Evolutionary conservation across 2,329 filamentous ascomycete species (phyloP).

Genomic region (Pezizomycotina sp.): DNA sequence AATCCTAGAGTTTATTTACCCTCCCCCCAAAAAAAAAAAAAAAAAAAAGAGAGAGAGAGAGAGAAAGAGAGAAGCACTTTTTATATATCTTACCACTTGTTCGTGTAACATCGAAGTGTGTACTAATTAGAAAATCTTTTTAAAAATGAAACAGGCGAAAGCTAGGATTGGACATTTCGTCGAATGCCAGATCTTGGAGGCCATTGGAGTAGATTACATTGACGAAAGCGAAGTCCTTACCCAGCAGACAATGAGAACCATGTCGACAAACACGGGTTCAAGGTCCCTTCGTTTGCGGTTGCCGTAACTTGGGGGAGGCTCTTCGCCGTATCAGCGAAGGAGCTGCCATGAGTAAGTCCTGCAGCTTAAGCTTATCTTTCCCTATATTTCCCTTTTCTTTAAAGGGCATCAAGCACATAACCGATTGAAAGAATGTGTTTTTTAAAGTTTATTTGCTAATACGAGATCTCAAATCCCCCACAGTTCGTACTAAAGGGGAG

Average conservation of each 20-base stretch:
- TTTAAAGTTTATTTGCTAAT: background rate
- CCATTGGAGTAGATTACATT: constrained; percentile 90
- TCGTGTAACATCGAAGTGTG: too few relatives aligned
- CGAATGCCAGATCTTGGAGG: constrained; percentile 93
- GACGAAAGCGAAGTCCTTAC: constrained; percentile 94
- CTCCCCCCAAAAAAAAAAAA: too few relatives aligned
- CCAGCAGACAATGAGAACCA: constrained; percentile 76
- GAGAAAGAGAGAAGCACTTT: too few relatives aligned
- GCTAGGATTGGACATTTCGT: constrained; percentile 95
- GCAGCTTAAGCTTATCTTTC: background rate
- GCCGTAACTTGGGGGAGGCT: constrained; percentile 84
- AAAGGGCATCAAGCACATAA: too few relatives aligned
- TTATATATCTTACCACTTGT: too few relatives aligned
- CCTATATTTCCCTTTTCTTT: too few relatives aligned
- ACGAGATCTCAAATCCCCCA: background rate
- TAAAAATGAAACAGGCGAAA: too few relatives aligned
- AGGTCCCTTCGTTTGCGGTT: constrained; percentile 88
- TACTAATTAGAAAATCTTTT: too few relatives aligned
- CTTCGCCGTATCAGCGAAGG: constrained; percentile 80
- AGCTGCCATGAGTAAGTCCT: constrained; percentile 59
- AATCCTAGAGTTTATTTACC: too few relatives aligned
- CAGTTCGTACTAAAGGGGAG: constrained; percentile 84
- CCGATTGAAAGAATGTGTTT: too few relatives aligned
- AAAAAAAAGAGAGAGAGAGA: too few relatives aligned
- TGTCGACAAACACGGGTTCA: constrained; percentile 73